Evolutionary conservation across 805 yeast species (phyloP).

Genomic region (Metschnikowia reukaufii): DNA sequence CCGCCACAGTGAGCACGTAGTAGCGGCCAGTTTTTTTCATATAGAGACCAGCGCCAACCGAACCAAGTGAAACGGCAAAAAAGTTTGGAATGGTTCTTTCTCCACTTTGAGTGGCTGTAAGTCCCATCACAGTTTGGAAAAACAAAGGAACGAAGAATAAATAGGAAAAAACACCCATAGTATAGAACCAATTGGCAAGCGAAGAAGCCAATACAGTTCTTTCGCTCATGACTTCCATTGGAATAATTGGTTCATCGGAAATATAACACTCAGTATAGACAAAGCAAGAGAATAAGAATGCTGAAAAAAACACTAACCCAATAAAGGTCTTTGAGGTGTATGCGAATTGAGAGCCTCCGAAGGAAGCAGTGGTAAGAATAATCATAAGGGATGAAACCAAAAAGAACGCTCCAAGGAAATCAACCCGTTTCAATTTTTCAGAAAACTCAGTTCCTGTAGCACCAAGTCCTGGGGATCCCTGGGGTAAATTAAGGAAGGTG

Average conservation of each 20-base stretch:
- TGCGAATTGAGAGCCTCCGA: conserved; percentile 59
- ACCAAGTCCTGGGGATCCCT: conserved; percentile 58
- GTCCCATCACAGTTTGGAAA: conserved; percentile 52
- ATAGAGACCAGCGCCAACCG: conserved; percentile 63
- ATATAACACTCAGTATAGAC: conserved; percentile 49
- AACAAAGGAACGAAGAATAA: conserved; percentile 72
- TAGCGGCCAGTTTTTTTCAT: conserved; percentile 71
- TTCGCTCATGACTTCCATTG: conserved; percentile 55
- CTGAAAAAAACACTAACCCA: conserved; percentile 32
- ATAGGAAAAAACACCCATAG: conserved; percentile 65
- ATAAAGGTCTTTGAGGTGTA: conserved; percentile 46
- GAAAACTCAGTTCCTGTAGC: conserved; percentile 45
- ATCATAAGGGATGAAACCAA: conserved; percentile 58
- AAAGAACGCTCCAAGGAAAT: conserved; percentile 20
- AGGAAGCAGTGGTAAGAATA: conserved; percentile 64
- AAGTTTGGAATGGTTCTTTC: conserved; percentile 63
- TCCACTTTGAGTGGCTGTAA: conserved; percentile 59
- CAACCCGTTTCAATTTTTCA: conserved; percentile 52
- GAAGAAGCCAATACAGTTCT: conserved; percentile 66
- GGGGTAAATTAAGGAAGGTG: conserved; percentile 43
- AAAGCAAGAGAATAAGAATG: conserved; percentile 42
- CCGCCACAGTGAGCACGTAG: conserved; percentile 43
- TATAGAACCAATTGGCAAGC: conserved; percentile 65
- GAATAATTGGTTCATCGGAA: conserved; percentile 73
- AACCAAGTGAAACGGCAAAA: conserved; percentile 65